Percentiles rank a stretch among this genome's conserved stretches.
Conservation (phyloP, 306 rosid species). For the Cyclanthera cordifolia region DNA sequence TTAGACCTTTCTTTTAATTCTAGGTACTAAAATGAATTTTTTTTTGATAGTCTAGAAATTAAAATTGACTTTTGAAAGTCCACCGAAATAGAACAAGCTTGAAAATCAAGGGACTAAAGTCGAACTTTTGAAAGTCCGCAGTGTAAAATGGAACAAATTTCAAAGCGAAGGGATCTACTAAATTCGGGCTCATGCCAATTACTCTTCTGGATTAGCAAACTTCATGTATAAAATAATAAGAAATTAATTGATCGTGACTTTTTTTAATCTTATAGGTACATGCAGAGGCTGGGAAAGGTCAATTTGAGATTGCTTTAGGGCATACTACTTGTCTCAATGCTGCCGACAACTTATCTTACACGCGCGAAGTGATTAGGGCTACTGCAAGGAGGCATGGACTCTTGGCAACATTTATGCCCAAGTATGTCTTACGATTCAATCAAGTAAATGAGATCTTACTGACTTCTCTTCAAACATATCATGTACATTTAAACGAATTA, state of each 20-base stretch:
- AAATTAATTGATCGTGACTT: not conserved
- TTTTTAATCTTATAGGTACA: conserved; percentile 45
- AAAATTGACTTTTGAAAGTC: too few species aligned
- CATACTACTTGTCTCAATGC: conserved; percentile 47
- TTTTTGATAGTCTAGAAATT: too few species aligned
- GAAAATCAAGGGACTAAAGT: too few species aligned
- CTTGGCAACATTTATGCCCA: conserved; percentile 81
- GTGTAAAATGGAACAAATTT: too few species aligned
- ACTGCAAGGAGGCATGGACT: conserved; percentile 68
- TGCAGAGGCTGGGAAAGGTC: conserved; percentile 84
- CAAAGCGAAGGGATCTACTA: too few species aligned
- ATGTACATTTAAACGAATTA: too few species aligned
- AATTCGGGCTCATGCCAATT: not conserved
- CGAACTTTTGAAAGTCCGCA: too few species aligned
- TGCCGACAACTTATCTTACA: conserved; percentile 57
- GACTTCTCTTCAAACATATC: too few species aligned
- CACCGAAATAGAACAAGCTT: too few species aligned
- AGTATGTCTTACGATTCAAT: conserved; percentile 36
- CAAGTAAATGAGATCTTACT: too few species aligned
- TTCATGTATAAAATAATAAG: not conserved
- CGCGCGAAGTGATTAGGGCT: conserved; percentile 68
- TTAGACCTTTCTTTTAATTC: too few species aligned
- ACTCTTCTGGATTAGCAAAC: not conserved
- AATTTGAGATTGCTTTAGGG: conserved; percentile 59
- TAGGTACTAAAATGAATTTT: too few species aligned